Evolutionary conservation across 164 flowering plant genomes (phyloP).

Genomic region (Akebia trifoliata): DNA sequence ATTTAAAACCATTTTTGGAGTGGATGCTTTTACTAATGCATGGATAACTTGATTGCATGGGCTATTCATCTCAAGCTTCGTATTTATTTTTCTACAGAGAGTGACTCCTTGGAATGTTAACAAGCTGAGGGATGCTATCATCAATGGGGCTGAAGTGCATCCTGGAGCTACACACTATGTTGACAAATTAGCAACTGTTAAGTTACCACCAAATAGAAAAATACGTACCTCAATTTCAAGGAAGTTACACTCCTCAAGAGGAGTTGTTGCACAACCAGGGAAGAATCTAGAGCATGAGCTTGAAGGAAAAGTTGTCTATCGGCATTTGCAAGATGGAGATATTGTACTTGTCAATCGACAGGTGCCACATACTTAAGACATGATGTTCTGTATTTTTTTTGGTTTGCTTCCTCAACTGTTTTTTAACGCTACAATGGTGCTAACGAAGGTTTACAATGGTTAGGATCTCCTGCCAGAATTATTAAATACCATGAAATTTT

Average conservation of each 20-base stretch:
- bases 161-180: conserved; percentile 85
- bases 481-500: no score
- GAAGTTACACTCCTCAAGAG: conserved; percentile 76
- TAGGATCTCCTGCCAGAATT: no score
- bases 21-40: not conserved
- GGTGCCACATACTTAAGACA: conserved; percentile 31
- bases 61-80: not conserved
- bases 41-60: not conserved
- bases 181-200: conserved; percentile 40
- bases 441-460: no score
- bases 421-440: no score
- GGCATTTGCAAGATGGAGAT: conserved; percentile 94
- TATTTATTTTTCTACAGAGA: conserved; percentile 44
- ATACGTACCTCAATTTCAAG: conserved; percentile 53
- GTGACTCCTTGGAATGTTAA: conserved; percentile 88
- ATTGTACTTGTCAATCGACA: conserved; percentile 92
- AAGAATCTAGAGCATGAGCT: conserved; percentile 39
- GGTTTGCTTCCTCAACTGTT: not conserved
- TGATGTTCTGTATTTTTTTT: not conserved
- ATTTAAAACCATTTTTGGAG: no score
- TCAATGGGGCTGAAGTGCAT: conserved; percentile 80
- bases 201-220: conserved; percentile 32
- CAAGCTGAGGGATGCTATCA: conserved; percentile 64
- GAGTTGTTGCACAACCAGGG: conserved; percentile 49
- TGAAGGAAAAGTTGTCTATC: conserved; percentile 79